Conservation (phyloP, 2,329 filamentous ascomycete genomes). For the Sphaerulina musiva region DNA sequence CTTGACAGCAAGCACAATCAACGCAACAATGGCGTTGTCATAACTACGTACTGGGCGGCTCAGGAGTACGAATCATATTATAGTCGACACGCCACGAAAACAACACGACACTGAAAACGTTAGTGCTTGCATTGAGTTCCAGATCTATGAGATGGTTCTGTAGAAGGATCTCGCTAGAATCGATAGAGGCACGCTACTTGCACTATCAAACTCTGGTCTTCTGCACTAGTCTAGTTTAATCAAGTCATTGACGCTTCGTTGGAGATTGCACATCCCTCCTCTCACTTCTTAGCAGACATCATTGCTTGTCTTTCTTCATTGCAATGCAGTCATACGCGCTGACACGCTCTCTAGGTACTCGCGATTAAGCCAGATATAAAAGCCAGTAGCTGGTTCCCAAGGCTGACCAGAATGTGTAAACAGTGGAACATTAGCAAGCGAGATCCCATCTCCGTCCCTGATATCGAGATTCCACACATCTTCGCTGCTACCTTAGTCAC, state of each 20-base stretch:
- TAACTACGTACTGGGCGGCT: constrained; percentile 2
- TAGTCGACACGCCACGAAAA: constrained; percentile 10
- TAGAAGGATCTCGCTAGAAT: constrained; percentile 9
- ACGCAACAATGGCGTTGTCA: constrained; percentile 1
- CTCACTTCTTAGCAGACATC: not conserved
- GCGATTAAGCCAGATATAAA: not conserved
- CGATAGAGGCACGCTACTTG: constrained; percentile 1
- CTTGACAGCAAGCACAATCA: not conserved
- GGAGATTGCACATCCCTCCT: not conserved
- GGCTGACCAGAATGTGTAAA: not conserved
- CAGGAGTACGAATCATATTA: not conserved
- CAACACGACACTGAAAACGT: constrained; percentile 1
- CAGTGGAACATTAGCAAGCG: not conserved
- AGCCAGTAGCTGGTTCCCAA: not conserved
- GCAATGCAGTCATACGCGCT: not conserved
- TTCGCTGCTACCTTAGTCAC: not conserved
- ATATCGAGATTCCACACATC: not conserved
- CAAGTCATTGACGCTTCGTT: constrained; percentile 19
- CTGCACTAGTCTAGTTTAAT: constrained; percentile 18
- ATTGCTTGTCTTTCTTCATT: not conserved
- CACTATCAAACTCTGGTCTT: constrained; percentile 17
- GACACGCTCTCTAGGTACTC: not conserved
- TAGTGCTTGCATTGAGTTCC: constrained; percentile 12
- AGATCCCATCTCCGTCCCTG: not conserved
- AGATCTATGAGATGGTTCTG: constrained; percentile 6